phyloP scores from a whole-genome alignment of 257 asterid species.

The Solanum habrochaites region DNA sequence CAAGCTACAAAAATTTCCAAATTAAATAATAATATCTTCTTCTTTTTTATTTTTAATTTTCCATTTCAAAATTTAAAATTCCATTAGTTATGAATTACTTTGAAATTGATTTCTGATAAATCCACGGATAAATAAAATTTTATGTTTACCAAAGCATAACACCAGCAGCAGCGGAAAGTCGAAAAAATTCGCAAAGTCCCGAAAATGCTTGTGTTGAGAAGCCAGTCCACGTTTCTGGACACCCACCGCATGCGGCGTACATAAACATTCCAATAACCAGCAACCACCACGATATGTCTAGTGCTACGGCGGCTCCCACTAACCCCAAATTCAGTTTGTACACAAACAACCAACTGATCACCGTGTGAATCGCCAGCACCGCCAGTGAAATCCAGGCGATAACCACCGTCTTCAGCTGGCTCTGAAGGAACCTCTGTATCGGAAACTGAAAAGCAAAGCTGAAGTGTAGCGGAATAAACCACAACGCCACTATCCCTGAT shows the following conservation, averaged over 20 bases:
- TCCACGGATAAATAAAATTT: background rate
- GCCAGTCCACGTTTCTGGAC: constrained; percentile 37
- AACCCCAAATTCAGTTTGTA: constrained; percentile 13
- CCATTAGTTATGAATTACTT: background rate
- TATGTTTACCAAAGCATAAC: constrained; percentile 30
- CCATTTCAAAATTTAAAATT: no score
- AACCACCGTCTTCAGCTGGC: constrained; percentile 28
- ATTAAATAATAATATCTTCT: background rate
- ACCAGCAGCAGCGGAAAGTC: constrained; percentile 37
- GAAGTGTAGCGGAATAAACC: constrained; percentile 22
- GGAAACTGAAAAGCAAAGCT: constrained; percentile 19
- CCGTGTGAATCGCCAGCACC: constrained; percentile 14
- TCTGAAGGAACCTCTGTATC: constrained; percentile 28
- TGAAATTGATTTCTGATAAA: no score
- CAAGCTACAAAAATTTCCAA: constrained; percentile 22
- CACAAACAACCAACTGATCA: constrained; percentile 19
- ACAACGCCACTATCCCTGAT: constrained; percentile 10
- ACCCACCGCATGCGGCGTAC: constrained; percentile 25
- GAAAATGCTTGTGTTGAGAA: constrained; percentile 27
- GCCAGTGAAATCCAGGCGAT: constrained; percentile 20
- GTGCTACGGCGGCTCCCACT: constrained; percentile 16
- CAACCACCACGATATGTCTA: constrained; percentile 40
- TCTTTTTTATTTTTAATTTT: no score
- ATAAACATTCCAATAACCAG: constrained; percentile 13
- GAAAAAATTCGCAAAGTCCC: constrained; percentile 27